A percentile compares a stretch with the other conserved stretches of the same genome.
phyloP scores from a whole-genome alignment of 208 protist species.

The Naegleria fowleri region DNA sequence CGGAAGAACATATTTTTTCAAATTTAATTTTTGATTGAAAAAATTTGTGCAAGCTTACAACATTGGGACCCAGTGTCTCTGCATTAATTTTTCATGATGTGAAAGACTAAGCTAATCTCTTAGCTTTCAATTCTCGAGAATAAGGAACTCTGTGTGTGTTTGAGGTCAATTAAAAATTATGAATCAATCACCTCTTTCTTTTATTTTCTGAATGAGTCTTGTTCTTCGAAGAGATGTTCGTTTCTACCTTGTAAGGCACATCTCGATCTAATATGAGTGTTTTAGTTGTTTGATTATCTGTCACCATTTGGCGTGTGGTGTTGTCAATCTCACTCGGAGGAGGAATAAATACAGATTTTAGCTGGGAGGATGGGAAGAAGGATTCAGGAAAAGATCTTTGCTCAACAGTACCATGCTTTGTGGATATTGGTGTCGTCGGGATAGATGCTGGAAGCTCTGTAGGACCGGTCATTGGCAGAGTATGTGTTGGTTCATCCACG shows the following conservation, averaged over 20 bases:
- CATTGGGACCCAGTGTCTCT: no score
- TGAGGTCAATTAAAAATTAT: no score
- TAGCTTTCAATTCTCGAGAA: no score
- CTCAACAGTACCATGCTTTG: not conserved
- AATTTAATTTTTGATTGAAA: not conserved
- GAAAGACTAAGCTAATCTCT: no score
- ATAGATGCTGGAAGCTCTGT: not conserved
- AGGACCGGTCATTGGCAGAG: not conserved
- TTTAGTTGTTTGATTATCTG: no score
- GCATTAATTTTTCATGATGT: no score
- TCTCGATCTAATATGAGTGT: no score
- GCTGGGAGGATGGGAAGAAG: not conserved
- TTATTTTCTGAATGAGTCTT: no score
- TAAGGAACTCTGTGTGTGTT: no score
- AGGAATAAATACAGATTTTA: not conserved
- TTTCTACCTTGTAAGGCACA: no score
- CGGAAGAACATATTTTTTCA: conserved; percentile 3
- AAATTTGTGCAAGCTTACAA: not conserved
- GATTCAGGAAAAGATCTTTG: not conserved
- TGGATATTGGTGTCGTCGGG: not conserved
- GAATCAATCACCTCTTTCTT: no score
- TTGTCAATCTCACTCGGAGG: not conserved
- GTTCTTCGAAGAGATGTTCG: no score
- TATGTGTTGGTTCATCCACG: not conserved
- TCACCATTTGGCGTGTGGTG: not conserved